Evolutionary conservation across 495 filamentous ascomycete species (phyloP), one percentile per base, ranked within the genome.

Genomic region (Penicillium psychrofluorescens): DNA sequence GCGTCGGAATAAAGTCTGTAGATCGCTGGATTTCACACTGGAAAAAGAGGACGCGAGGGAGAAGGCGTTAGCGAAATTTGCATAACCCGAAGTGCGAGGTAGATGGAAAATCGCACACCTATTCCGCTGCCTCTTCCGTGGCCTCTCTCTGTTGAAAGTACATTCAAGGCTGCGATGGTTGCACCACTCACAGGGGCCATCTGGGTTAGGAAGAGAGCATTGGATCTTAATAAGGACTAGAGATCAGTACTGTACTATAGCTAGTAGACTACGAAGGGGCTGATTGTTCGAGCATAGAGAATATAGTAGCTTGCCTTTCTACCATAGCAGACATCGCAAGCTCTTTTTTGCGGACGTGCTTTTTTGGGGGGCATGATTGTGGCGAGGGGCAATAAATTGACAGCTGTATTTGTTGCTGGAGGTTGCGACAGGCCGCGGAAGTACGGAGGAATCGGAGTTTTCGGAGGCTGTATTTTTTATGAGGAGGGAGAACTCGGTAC

Each of bases 171-270:
- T 38, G 11, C 44, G 51, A 38, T 45, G 14, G 12, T 4, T 13
- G 29, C 51, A 54, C 38, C 51, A 39, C 34, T 54, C 48, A 41
- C 51, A 54, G 7, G 51, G 48, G 10, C 35, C 51, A 28, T 51
- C 35, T 28, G 48, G 35, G 22, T 41, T 40, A 35, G 43, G 35
- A 29, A 42, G 9, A 10, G 36, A 40, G 40, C 51, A 54, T 36
- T 36, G 29, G 7, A 34, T 42, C 46, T 49, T 32, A 33, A 35
- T 38, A 5, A 8, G 27, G 12, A 4, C n/a, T 16, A 30, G 13
- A 6, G 3, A 11, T 36, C 7, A 37, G n/a, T 16, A n/a, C 12
- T 16, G 15, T 38, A 36, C 1, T n/a, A n/a, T n/a, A 29, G 29
- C 36, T 38, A 8, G 7, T 10, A 36, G 29, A 36, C 16, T 16